Evolutionary conservation across 2,329 filamentous ascomycete species (phyloP).

Genomic region (Aspergillus latus): DNA sequence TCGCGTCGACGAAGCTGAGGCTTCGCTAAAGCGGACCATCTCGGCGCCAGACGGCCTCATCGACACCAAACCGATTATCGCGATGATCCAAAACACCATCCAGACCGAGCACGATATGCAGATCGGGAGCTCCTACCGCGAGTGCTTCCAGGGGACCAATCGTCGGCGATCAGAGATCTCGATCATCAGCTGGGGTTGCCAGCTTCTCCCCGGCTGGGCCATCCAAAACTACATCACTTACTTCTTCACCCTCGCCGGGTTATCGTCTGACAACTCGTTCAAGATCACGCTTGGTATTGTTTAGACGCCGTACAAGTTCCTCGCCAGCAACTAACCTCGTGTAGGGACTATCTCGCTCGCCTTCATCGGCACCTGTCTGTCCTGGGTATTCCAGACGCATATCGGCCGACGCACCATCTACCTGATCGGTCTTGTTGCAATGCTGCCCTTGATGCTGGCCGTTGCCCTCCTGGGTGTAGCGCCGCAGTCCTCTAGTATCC

Average conservation of each 20-base stretch:
- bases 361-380: slow-evolving; percentile 51
- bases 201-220: slow-evolving; percentile 31
- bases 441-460: slow-evolving; percentile 26
- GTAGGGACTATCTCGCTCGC: slow-evolving; percentile 60
- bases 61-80: slow-evolving; percentile 17
- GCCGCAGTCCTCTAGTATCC: slow-evolving; percentile 24
- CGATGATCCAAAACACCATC: slow-evolving; percentile 42
- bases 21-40: not conserved
- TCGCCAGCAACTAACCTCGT: slow-evolving; percentile 44
- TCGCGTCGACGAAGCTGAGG: slow-evolving; percentile 7
- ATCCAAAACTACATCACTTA: slow-evolving; percentile 36
- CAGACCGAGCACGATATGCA: slow-evolving; percentile 27
- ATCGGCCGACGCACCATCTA: slow-evolving; percentile 44
- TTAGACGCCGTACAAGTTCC: slow-evolving; percentile 23
- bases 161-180: slow-evolving; percentile 45
- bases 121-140: slow-evolving; percentile 25
- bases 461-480: slow-evolving; percentile 26
- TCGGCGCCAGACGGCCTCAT: not conserved
- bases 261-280: not conserved
- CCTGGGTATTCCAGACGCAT: slow-evolving; percentile 47
- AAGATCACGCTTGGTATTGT: not conserved
- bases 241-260: slow-evolving; percentile 42
- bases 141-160: slow-evolving; percentile 33
- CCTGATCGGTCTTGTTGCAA: slow-evolving; percentile 26
- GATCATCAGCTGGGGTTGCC: slow-evolving; percentile 37